These are phyloP conservation scores for Cystobasidium onofrii DNA, from an alignment of 768 basidiomycete species.

Conservation along the genomic window DNA sequence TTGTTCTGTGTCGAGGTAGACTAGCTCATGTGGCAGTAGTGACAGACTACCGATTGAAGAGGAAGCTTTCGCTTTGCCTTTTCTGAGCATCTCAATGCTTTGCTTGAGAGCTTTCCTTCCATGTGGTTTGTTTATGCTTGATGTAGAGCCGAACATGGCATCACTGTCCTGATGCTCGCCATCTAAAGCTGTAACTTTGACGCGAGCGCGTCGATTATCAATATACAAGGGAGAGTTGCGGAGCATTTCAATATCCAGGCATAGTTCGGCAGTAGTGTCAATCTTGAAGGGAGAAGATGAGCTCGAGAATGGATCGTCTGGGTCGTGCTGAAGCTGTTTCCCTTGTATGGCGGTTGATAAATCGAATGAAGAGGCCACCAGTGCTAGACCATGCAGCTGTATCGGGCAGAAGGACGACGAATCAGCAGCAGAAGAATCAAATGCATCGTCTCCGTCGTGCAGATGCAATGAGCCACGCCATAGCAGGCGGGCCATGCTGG, in stretches of 20 bases:
- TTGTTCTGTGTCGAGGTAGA: conserved; percentile 14
- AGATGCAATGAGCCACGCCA: conserved; percentile 21
- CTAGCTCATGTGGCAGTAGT: background rate
- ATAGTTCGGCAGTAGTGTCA: conserved; percentile 19
- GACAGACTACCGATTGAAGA: background rate
- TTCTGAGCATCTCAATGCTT: conserved; percentile 25
- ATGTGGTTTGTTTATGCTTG: background rate
- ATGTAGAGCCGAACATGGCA: background rate
- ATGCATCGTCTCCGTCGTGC: background rate
- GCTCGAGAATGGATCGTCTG: conserved; percentile 2
- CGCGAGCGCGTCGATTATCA: conserved; percentile 2
- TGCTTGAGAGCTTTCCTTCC: conserved; percentile 27
- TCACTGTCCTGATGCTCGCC: background rate
- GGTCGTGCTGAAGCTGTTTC: conserved; percentile 5
- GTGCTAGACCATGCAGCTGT: conserved; percentile 12
- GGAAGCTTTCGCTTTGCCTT: conserved; percentile 13
- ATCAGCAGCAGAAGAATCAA: background rate
- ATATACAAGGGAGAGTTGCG: conserved; percentile 3
- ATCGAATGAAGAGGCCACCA: conserved; percentile 15
- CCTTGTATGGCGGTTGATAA: background rate
- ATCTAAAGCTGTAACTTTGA: background rate
- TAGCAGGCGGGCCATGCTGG: conserved; percentile 23
- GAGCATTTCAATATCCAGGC: conserved; percentile 30
- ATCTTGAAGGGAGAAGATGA: background rate
- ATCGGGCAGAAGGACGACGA: background rate